phyloP scores from a whole-genome alignment of 2,329 filamentous ascomycete species.

The Xylariales sp. region DNA sequence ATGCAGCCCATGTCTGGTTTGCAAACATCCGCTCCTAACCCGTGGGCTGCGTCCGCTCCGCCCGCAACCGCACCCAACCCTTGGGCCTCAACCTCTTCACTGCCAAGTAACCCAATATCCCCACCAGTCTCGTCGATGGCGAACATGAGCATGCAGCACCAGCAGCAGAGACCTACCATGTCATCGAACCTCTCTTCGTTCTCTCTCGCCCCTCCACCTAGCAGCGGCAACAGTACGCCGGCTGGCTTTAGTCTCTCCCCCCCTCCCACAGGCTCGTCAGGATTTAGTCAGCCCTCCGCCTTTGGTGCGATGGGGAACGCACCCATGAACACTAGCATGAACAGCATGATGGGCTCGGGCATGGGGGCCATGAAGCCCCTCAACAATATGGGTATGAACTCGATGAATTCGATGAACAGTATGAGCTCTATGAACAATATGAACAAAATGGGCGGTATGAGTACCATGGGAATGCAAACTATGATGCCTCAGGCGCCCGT shows the following conservation, averaged over 20 bases:
- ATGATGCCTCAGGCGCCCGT: conserved; percentile 20
- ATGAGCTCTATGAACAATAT: conserved; percentile 16
- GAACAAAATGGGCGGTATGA: conserved; percentile 15
- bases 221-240: conserved; percentile 19
- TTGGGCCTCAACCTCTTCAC: conserved; percentile 40
- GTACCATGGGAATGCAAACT: conserved; percentile 19
- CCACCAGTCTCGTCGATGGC: conserved; percentile 36
- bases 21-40: conserved; percentile 52
- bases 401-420: conserved; percentile 13
- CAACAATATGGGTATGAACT: conserved; percentile 17
- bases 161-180: conserved; percentile 34
- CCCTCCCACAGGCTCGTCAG: conserved; percentile 28
- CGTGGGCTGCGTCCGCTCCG: conserved; percentile 36
- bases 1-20: conserved; percentile 40
- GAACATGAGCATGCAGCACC: conserved; percentile 42
- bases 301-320: conserved; percentile 11
- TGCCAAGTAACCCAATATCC: conserved; percentile 26
- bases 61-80: conserved; percentile 36
- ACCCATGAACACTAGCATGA: conserved; percentile 16
- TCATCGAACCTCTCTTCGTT: conserved; percentile 42
- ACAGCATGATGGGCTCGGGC: conserved; percentile 10
- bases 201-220: conserved; percentile 53
- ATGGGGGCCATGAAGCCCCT: conserved; percentile 14
- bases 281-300: conserved; percentile 9
- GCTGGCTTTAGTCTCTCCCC: conserved; percentile 44